Evolutionary conservation across 768 basidiomycete species (phyloP).

Genomic region (Mycena vulgaris): DNA sequence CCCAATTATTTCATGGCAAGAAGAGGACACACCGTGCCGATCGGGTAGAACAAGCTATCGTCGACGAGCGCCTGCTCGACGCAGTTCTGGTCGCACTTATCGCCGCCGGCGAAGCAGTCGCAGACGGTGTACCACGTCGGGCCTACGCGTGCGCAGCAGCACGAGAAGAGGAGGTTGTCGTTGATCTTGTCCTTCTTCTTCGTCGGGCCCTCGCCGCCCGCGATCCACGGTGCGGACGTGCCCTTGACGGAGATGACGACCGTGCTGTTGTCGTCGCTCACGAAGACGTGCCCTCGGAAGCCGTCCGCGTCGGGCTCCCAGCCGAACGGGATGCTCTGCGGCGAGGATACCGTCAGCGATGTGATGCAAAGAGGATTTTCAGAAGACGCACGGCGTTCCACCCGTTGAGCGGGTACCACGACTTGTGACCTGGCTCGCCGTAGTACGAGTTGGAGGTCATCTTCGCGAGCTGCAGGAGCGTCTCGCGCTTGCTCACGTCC

Average conservation of each 20-base stretch:
- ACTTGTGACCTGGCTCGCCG: constrained; percentile 59
- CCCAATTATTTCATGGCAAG: background rate
- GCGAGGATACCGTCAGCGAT: constrained; percentile 59
- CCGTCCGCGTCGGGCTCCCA: constrained; percentile 95
- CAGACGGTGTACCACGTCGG: constrained; percentile 96
- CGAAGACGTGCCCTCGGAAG: constrained; percentile 93
- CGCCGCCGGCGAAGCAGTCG: constrained; percentile 82
- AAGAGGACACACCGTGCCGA: constrained; percentile 78
- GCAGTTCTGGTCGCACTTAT: constrained; percentile 87
- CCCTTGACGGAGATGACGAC: constrained; percentile 94
- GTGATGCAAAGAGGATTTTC: background rate
- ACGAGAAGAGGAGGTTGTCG: constrained; percentile 96
- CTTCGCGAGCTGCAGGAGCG: constrained; percentile 84
- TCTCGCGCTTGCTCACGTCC: constrained; percentile 79
- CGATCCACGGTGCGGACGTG: constrained; percentile 85
- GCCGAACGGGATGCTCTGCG: constrained; percentile 74
- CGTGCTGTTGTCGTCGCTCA: constrained; percentile 85
- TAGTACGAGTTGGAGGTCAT: constrained; percentile 92
- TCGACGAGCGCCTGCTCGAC: constrained; percentile 83
- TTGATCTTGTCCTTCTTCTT: constrained; percentile 92
- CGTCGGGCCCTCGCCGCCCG: constrained; percentile 84
- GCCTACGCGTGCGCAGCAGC: constrained; percentile 96
- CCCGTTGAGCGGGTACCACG: constrained; percentile 80
- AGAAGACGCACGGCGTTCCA: constrained; percentile 58
- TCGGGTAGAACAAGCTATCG: constrained; percentile 90